These are phyloP conservation scores for Afroboletus lepidellus DNA, from an alignment of 1,284 basidiomycete species.

Conservation along the genomic window DNA sequence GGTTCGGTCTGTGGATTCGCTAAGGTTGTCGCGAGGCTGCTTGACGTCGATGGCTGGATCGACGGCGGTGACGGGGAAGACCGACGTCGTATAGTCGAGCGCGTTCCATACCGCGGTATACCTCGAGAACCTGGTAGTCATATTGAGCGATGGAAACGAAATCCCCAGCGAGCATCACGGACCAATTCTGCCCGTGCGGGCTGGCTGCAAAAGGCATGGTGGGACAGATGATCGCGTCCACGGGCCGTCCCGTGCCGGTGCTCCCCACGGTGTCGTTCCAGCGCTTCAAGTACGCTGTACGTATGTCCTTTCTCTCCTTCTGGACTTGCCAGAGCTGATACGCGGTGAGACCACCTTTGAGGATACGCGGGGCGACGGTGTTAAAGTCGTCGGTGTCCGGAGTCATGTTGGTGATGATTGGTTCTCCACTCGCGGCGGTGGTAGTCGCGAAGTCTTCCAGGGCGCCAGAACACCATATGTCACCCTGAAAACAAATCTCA, in stretches of 20 bases:
- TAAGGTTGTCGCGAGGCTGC: constrained; percentile 42
- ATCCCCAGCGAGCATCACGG: constrained; percentile 13
- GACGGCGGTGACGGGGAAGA: constrained; percentile 65
- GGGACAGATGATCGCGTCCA: constrained; percentile 64
- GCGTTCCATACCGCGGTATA: constrained; percentile 70
- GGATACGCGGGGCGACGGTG: too few species aligned
- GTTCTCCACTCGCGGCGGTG: constrained; percentile 46
- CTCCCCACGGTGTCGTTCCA: constrained; percentile 50
- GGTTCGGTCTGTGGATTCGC: constrained; percentile 45
- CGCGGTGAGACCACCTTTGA: constrained; percentile 34
- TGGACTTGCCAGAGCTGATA: constrained; percentile 59
- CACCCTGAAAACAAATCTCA: constrained; percentile 26
- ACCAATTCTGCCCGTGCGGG: constrained; percentile 56
- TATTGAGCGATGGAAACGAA: neutral
- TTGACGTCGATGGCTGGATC: constrained; percentile 49
- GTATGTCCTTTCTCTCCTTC: constrained; percentile 42
- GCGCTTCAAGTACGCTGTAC: constrained; percentile 51
- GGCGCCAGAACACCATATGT: constrained; percentile 44
- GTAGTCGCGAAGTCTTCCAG: constrained; percentile 44
- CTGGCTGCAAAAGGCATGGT: constrained; percentile 51
- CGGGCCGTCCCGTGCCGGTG: constrained; percentile 60
- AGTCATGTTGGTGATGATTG: constrained; percentile 49
- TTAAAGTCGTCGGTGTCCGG: constrained; percentile 17
- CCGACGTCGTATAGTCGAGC: constrained; percentile 63
- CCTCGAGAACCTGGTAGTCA: constrained; percentile 36